Evolutionary conservation across 2,329 filamentous ascomycete genomes (phyloP).

Genomic region (Colletotrichum sp.): DNA sequence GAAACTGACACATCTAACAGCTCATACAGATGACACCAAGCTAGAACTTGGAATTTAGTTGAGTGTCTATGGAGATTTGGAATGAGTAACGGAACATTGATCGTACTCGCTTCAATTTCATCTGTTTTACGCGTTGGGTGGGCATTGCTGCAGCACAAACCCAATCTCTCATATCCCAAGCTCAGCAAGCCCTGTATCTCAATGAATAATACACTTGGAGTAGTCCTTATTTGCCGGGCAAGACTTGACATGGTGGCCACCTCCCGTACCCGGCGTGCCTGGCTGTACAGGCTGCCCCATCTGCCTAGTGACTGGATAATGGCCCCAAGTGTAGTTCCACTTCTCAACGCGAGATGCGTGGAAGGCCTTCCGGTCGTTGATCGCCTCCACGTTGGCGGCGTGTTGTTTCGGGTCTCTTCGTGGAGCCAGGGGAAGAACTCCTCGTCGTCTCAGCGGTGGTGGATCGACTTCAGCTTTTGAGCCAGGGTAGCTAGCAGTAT

Average conservation of each 20-base stretch:
- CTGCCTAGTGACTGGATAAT: rapidly evolving
- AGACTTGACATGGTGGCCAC: neutral
- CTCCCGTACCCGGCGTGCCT: neutral
- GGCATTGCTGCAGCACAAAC: rapidly evolving
- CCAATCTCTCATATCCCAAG: neutral
- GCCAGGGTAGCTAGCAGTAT: neutral
- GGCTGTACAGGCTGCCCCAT: neutral
- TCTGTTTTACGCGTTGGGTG: rapidly evolving
- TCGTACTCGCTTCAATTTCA: rapidly evolving
- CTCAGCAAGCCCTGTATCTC: rapidly evolving
- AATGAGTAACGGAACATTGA: rapidly evolving
- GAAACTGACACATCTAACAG: rapidly evolving
- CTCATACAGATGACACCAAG: neutral
- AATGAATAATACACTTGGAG: neutral
- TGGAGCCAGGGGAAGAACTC: neutral
- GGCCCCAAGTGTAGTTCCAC: neutral
- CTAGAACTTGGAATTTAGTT: rapidly evolving
- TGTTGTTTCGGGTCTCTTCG: neutral
- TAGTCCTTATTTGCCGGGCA: neutral
- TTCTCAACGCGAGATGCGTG: neutral
- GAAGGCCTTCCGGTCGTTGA: neutral
- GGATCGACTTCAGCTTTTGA: neutral
- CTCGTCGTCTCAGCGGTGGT: neutral
- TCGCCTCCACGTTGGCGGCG: neutral
- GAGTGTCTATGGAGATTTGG: rapidly evolving